Conservation (phyloP, 257 asterid genomes). For the Leonotis leonurus region DNA sequence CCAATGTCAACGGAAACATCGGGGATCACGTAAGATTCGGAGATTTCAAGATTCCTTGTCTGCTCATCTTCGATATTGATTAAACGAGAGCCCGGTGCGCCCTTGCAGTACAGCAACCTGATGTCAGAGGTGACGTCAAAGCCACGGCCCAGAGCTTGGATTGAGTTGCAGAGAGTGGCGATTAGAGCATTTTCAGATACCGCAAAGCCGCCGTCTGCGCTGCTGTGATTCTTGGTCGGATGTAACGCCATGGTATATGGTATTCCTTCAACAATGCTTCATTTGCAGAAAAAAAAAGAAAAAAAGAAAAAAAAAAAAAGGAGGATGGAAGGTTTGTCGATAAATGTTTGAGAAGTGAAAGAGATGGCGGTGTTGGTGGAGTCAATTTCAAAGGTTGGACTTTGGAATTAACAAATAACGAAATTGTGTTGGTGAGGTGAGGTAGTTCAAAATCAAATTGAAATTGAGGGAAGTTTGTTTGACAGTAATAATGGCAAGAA, state of each 20-base stretch:
- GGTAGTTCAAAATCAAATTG: constrained; percentile 27
- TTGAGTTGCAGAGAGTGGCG: constrained; percentile 77
- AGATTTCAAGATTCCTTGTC: constrained; percentile 45
- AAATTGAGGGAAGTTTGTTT: constrained; percentile 25
- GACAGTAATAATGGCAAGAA: constrained; percentile 43
- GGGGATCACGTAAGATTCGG: constrained; percentile 52
- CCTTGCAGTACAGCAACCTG: constrained; percentile 89
- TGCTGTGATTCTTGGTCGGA: constrained; percentile 9
- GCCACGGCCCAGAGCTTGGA: constrained; percentile 96
- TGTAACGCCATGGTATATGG: constrained; percentile 31
- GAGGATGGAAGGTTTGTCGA: constrained; percentile 21
- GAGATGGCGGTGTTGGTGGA: constrained; percentile 37
- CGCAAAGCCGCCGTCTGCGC: background rate
- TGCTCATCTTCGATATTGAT: constrained; percentile 57
- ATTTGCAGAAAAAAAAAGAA: background rate
- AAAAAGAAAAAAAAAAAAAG: too few relatives aligned
- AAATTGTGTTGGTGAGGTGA: constrained; percentile 4
- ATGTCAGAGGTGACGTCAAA: constrained; percentile 98
- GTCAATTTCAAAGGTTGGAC: constrained; percentile 98
- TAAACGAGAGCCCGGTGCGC: constrained; percentile 78
- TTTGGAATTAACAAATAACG: constrained; percentile 35
- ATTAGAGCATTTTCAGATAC: constrained; percentile 49
- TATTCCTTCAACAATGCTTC: constrained; percentile 30
- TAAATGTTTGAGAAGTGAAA: constrained; percentile 6
- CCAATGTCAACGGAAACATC: constrained; percentile 81